Percentiles rank a stretch among this genome's conserved stretches.
Conservation (phyloP, 192 early-diverging fungal species). For the Linnemannia elongata region DNA sequence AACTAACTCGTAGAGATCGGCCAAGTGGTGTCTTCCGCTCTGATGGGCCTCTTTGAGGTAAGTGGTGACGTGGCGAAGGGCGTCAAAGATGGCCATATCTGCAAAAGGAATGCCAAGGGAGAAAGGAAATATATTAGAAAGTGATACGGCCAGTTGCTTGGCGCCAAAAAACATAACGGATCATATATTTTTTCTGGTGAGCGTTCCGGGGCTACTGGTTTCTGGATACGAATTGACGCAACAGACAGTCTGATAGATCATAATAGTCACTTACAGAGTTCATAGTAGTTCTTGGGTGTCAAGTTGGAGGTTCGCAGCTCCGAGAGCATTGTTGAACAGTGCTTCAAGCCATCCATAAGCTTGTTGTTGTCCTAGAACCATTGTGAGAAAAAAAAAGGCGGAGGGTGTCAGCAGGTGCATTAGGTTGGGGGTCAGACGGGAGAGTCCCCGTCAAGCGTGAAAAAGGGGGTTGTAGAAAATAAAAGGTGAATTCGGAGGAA, state of each 20-base stretch:
- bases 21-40: constrained; percentile 82
- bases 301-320: constrained; percentile 96
- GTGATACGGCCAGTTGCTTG: background rate
- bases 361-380: constrained; percentile 82
- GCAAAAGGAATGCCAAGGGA: constrained; percentile 11
- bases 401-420: background rate
- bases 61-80: constrained; percentile 91
- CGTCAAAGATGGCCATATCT: constrained; percentile 99
- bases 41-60: constrained; percentile 95
- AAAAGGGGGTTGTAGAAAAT: background rate
- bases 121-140: constrained; percentile 9
- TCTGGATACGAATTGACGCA: background rate
- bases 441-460: background rate
- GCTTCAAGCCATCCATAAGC: constrained; percentile 97
- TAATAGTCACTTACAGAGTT: constrained; percentile 84
- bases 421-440: background rate
- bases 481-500: background rate
- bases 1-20: constrained; percentile 97
- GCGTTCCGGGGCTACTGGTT: background rate
- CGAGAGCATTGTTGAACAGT: constrained; percentile 97
- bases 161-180: background rate
- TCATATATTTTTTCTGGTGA: background rate
- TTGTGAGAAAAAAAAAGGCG: background rate
- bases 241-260: background rate
- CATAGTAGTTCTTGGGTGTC: constrained; percentile 99